Base-by-base conservation (phyloP, 1,284 basidiomycete species). In the Somion occarium region DNA sequence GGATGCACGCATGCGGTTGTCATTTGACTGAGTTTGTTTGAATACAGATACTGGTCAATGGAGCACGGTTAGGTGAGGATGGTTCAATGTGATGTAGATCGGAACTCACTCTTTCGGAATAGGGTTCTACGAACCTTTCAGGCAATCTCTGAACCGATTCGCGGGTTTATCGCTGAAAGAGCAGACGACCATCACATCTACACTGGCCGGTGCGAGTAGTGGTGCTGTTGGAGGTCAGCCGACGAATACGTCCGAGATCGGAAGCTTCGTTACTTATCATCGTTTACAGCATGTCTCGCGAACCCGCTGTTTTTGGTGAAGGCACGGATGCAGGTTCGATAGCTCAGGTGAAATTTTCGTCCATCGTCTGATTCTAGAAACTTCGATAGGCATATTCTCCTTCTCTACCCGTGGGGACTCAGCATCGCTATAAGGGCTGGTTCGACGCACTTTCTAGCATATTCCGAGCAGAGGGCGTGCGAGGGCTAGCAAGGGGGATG, bases 301-400 rank as follows among this genome's bases (percentile, higher is more conserved):
- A 98, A 96, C 62, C 96, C 97, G 0, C 74, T 99, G 15, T 99
- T 97, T 73, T 74, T 99, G 47, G 85, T 99, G 66, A 99, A 99
- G 73, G 96, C 96, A 5, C 83, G 96, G 44, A 96, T 98, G 85
- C 96, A 99, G 75, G 88, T 88, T n/a, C n/a, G n/a, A n/a, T n/a
- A n/a, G 22, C 59, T 76, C 63, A 46, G 52, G 42, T 46, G 23
- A 48, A 41, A 5, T 3, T 7, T 38, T 22, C 19, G 11, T 38
- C n/a, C 15, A 7, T 24, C 3, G 11, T 48, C n/a, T n/a, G n/a
- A n/a, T n/a, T n/a, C n/a, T 11, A 41, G 5, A 5, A 19, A 39
- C 30, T 15, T 30, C 22, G 23, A 3, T 55, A 88, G 83, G 94
- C 93, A 26, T 97, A 93, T 71, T 95, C 93, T 1, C 92, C 94